Evolutionary conservation across 2,329 filamentous ascomycete genomes (phyloP), one percentile per base, ranked within the genome.

Genomic region (Trichoderma hamatum): DNA sequence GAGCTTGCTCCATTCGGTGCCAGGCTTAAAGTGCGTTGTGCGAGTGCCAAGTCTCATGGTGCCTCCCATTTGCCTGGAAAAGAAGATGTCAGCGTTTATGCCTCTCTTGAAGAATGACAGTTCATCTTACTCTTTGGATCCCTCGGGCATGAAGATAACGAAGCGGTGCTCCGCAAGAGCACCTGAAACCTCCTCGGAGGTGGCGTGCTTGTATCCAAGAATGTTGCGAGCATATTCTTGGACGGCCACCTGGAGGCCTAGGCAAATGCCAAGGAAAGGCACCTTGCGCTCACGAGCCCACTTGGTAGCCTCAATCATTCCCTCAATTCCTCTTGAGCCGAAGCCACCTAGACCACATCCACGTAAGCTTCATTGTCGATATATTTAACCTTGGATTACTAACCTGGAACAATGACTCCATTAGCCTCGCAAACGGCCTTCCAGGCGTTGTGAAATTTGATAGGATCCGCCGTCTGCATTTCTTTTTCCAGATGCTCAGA

Each of bases 161-260:
- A 92, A 87, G 30, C 87, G 88, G 76, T 94, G 84, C 59, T 88
- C 82, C 16, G 89, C 86, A 3, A 82, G 28, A 11, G 30, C 54
- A 28, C 84, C 78, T 56, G 83, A 74, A 36, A 89, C 83, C 75
- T 90, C 88, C 73, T 88, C 87, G 10, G 84, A 86, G 4, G 82
- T 84, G 32, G 86, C 87, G 11, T 82, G 77, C 39, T 82, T 74
- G 71, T 94, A 84, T 32, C 87, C 87, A 80, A 89, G 92, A 1
- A 95, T 83, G 72, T 93, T 89, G 52, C 94, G 89, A 1, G 94
- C 93, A 74, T 89, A 93, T 80, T 98, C 94, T 73, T 97, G 91
- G 58, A 97, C 93, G 24, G 95, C 94, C 58, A 97, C 87, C 79
- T 98, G 96, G 90, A 97, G 93, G 69, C 94, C 94, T 26, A 97